A percentile compares a stretch with the other conserved stretches of the same genome.
These are phyloP conservation scores for Cladophialophora carrionii DNA, from an alignment of 2,329 filamentous ascomycete species.

Conservation along the genomic window DNA sequence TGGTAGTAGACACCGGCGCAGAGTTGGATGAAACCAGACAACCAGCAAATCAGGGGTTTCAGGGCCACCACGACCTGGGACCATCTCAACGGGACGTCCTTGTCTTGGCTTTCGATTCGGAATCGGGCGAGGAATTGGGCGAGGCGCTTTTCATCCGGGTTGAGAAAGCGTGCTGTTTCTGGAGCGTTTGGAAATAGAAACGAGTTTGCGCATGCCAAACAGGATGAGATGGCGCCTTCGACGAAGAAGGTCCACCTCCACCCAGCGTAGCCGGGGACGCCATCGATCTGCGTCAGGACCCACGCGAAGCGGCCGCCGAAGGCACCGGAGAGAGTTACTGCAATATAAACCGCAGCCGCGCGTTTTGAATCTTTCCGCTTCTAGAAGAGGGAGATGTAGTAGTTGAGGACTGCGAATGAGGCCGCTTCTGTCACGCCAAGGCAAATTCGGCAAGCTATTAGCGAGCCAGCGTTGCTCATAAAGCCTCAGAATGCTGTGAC, in stretches of 20 bases:
- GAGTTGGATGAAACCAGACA: background rate
- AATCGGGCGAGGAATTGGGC: constrained; percentile 55
- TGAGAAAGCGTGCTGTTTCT: constrained; percentile 51
- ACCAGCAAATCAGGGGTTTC: background rate
- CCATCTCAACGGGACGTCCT: background rate
- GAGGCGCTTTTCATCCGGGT: constrained; percentile 49
- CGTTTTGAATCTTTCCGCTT: constrained; percentile 60
- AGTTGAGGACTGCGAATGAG: constrained; percentile 51
- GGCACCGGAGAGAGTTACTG: constrained; percentile 72
- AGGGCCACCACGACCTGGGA: background rate
- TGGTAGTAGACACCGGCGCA: constrained; percentile 51
- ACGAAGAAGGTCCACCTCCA: constrained; percentile 70
- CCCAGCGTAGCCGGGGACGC: constrained; percentile 57
- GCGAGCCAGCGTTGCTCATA: background rate
- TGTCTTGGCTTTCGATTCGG: constrained; percentile 17
- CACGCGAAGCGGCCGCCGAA: constrained; percentile 73
- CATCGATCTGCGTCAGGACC: constrained; percentile 55
- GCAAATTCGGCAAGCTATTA: constrained; percentile 41
- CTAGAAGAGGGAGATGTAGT: constrained; percentile 62
- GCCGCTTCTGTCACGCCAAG: constrained; percentile 46
- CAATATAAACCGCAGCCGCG: constrained; percentile 58
- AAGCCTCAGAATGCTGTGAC: background rate
- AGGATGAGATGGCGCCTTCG: constrained; percentile 64
- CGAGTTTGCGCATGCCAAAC: constrained; percentile 57
- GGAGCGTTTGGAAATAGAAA: constrained; percentile 57